Conservation (phyloP, 257 asterid genomes). For the Lycium ferocissimum region DNA sequence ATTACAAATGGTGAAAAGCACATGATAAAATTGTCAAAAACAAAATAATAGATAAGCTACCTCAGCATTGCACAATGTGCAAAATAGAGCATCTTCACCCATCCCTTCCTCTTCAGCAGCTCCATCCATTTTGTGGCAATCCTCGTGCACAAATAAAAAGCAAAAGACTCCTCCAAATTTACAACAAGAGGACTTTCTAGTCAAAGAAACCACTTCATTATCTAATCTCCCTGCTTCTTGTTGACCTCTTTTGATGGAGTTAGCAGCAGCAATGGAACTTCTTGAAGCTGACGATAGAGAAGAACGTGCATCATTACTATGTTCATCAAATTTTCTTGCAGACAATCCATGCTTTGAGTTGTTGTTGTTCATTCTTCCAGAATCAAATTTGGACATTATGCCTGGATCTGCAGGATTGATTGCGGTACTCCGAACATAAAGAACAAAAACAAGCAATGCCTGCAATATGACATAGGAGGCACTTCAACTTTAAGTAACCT, state of each 20-base stretch:
- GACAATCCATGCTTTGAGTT: constrained; percentile 55
- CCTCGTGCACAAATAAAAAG: constrained; percentile 79
- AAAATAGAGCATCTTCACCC: constrained; percentile 91
- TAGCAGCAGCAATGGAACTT: constrained; percentile 72
- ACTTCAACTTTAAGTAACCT: constrained; percentile 24
- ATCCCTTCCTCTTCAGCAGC: constrained; percentile 68
- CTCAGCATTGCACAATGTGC: constrained; percentile 98
- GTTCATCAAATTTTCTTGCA: constrained; percentile 70
- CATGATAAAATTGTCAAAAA: constrained; percentile 1
- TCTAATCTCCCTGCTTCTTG: constrained; percentile 64
- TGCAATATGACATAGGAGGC: constrained; percentile 46
- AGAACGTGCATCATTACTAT: constrained; percentile 66
- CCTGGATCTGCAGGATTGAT: constrained; percentile 99
- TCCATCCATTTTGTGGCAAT: constrained; percentile 76
- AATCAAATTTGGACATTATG: constrained; percentile 79
- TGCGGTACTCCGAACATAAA: constrained; percentile 91
- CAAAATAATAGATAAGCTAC: constrained; percentile 45
- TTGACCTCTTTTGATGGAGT: constrained; percentile 70
- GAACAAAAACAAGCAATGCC: constrained; percentile 88
- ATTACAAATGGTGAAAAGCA: constrained; percentile 18
- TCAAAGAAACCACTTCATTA: constrained; percentile 53
- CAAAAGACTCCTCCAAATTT: constrained; percentile 70
- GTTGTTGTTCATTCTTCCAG: constrained; percentile 53
- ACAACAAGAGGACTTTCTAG: constrained; percentile 54
- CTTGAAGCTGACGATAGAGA: constrained; percentile 75